Evolutionary conservation across 2,329 filamentous ascomycete species (phyloP).

Genomic region (Nemania abortiva): DNA sequence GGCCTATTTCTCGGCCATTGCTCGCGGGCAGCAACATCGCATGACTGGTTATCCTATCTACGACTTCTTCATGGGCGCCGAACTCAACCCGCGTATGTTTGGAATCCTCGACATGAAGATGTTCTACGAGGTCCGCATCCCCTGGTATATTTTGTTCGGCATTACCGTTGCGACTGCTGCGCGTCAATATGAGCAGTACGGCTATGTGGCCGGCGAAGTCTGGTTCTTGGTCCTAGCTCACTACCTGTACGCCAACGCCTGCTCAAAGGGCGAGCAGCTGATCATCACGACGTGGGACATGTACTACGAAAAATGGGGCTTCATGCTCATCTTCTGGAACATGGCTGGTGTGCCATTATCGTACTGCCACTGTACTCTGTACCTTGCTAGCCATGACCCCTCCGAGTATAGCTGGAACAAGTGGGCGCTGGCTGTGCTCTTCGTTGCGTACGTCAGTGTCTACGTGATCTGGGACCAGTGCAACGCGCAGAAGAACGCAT

Average conservation of each 20-base stretch:
- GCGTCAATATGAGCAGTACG: constrained; percentile 85
- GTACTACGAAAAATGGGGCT: constrained; percentile 97
- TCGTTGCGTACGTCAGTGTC: constrained; percentile 78
- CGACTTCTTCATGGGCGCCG: constrained; percentile 94
- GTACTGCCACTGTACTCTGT: constrained; percentile 95
- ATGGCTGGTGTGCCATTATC: constrained; percentile 89
- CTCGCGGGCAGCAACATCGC: constrained; percentile 85
- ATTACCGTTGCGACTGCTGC: constrained; percentile 80
- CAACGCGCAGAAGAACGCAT: constrained; percentile 95
- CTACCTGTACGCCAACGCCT: constrained; percentile 92
- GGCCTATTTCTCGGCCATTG: constrained; percentile 87
- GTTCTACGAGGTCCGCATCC: constrained; percentile 94
- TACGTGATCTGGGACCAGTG: constrained; percentile 95
- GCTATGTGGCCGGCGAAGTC: constrained; percentile 88
- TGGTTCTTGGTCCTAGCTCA: constrained; percentile 88
- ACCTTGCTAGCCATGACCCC: constrained; percentile 85
- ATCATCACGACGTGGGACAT: constrained; percentile 95
- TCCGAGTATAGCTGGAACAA: constrained; percentile 82
- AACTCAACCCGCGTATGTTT: constrained; percentile 89
- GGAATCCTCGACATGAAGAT: constrained; percentile 93
- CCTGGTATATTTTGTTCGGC: constrained; percentile 91
- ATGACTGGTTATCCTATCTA: constrained; percentile 91
- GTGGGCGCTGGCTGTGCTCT: constrained; percentile 73
- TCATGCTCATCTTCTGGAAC: constrained; percentile 99
- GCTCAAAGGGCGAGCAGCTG: constrained; percentile 90